Conservation (phyloP, 495 filamentous ascomycete species). For the Hyaloscypha bicolor region DNA sequence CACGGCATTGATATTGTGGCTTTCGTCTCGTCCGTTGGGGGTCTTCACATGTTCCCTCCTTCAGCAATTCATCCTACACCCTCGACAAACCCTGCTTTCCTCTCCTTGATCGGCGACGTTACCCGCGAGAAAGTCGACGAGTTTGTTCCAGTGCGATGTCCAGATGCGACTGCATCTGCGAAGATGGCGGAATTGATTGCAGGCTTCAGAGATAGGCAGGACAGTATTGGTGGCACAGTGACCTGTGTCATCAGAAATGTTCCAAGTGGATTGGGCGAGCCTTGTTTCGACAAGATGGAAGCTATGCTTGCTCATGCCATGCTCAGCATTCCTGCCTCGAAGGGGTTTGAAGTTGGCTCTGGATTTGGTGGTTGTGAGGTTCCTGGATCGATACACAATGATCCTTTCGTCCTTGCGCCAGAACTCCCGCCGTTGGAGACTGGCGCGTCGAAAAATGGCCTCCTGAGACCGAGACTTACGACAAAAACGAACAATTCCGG, state of each 20-base stretch:
- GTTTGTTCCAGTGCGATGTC: slow-evolving; percentile 85
- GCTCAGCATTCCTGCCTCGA: slow-evolving; percentile 96
- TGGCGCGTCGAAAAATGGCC: slow-evolving; percentile 43
- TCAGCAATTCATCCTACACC: slow-evolving; percentile 71
- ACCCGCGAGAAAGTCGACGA: slow-evolving; percentile 79
- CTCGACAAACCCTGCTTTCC: slow-evolving; percentile 82
- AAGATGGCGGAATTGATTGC: slow-evolving; percentile 83
- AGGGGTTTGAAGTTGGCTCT: slow-evolving; percentile 95
- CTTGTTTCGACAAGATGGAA: slow-evolving; percentile 95
- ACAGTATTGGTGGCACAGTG: slow-evolving; percentile 95
- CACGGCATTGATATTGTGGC: slow-evolving; percentile 90
- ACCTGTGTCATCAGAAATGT: slow-evolving; percentile 94
- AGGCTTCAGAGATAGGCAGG: slow-evolving; percentile 74
- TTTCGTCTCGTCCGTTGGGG: slow-evolving; percentile 85
- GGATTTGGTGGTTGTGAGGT: slow-evolving; percentile 89
- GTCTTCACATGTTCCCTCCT: slow-evolving; percentile 81
- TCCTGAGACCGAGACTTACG: slow-evolving; percentile 58
- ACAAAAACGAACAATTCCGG: slow-evolving; percentile 97
- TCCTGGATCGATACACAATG: slow-evolving; percentile 91
- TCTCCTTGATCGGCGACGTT: slow-evolving; percentile 72
- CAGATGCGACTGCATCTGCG: slow-evolving; percentile 60
- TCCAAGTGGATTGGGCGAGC: slow-evolving; percentile 88
- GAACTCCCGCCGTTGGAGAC: slow-evolving; percentile 33
- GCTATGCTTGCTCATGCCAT: slow-evolving; percentile 93
- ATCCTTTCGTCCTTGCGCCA: slow-evolving; percentile 71